Percentiles rank a stretch among this genome's conserved stretches.
phyloP scores from a whole-genome alignment of 73 alveolate genomes.

The Urostyla sp. region DNA sequence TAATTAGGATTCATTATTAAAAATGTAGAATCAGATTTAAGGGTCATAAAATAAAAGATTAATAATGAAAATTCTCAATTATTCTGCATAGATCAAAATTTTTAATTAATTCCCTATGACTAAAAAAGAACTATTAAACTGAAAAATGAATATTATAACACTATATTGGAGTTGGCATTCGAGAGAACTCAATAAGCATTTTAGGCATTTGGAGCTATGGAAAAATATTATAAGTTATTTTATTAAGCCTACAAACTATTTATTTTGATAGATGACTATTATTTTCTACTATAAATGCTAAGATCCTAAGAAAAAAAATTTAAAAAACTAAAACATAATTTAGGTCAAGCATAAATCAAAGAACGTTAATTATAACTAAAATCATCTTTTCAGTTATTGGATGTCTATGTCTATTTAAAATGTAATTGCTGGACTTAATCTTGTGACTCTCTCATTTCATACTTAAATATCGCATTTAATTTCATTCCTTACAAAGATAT shows the following conservation, averaged over 20 bases:
- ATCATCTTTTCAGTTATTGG: neutral
- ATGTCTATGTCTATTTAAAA: conserved; percentile 28
- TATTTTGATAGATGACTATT: conserved; percentile 14
- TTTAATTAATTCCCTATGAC: too few species aligned
- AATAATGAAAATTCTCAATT: too few species aligned
- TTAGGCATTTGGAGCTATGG: neutral
- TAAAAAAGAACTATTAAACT: too few species aligned
- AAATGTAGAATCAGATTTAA: too few species aligned
- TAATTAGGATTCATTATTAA: too few species aligned
- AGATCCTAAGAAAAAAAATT: conserved; percentile 5
- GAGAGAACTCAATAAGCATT: too few species aligned
- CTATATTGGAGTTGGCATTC: too few species aligned
- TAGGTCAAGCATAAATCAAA: neutral
- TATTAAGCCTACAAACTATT: conserved; percentile 8
- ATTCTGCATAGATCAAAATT: too few species aligned
- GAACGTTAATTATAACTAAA: neutral
- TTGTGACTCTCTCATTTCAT: neutral
- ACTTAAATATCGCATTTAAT: neutral
- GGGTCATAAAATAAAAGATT: too few species aligned
- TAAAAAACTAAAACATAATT: neutral
- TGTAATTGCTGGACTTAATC: conserved; percentile 3
- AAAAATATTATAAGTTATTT: neutral
- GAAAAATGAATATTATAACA: too few species aligned
- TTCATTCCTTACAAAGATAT: neutral
- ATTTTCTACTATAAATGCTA: neutral